Percentiles rank a stretch among this genome's conserved stretches.
phyloP scores from a whole-genome alignment of 2,329 filamentous ascomycete genomes.

The Alternaria novae-zelandiae region DNA sequence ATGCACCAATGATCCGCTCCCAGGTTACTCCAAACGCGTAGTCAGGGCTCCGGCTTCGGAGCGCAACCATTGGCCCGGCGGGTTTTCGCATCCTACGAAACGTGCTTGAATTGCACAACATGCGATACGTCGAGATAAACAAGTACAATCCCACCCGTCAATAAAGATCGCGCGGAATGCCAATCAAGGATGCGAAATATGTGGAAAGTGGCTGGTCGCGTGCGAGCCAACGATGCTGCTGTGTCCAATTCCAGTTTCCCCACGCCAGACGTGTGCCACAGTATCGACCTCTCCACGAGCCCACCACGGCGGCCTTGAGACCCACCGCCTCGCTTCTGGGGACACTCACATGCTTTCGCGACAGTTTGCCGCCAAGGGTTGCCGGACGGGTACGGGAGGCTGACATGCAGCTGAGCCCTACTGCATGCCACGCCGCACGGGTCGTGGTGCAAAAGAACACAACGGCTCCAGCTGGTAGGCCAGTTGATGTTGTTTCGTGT shows the following conservation, averaged over 20 bases:
- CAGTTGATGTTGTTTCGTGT: slow-evolving; percentile 13
- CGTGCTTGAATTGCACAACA: slow-evolving; percentile 25
- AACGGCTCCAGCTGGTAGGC: slow-evolving; percentile 18
- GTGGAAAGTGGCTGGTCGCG: slow-evolving; percentile 12
- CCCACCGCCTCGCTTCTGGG: slow-evolving; percentile 27
- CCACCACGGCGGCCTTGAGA: slow-evolving; percentile 15
- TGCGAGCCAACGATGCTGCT: slow-evolving; percentile 8
- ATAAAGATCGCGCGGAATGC: background rate
- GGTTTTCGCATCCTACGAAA: slow-evolving; percentile 17
- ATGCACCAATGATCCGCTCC: slow-evolving; percentile 14
- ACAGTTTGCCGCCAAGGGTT: slow-evolving; percentile 24
- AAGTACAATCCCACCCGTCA: slow-evolving; percentile 15
- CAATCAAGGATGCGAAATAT: slow-evolving; percentile 1
- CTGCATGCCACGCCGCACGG: slow-evolving; percentile 16
- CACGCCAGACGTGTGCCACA: slow-evolving; percentile 22
- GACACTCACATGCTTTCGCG: slow-evolving; percentile 31
- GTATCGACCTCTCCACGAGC: slow-evolving; percentile 22
- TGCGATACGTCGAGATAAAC: slow-evolving; percentile 30
- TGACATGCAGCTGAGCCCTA: slow-evolving; percentile 29
- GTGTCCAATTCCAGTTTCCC: slow-evolving; percentile 18
- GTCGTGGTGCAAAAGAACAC: slow-evolving; percentile 15
- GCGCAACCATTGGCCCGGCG: slow-evolving; percentile 27
- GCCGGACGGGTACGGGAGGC: slow-evolving; percentile 27
- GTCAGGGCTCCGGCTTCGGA: slow-evolving; percentile 40
- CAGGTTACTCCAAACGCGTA: slow-evolving; percentile 29